Conservation (phyloP, 768 basidiomycete species). For the Lentinula boryana region DNA sequence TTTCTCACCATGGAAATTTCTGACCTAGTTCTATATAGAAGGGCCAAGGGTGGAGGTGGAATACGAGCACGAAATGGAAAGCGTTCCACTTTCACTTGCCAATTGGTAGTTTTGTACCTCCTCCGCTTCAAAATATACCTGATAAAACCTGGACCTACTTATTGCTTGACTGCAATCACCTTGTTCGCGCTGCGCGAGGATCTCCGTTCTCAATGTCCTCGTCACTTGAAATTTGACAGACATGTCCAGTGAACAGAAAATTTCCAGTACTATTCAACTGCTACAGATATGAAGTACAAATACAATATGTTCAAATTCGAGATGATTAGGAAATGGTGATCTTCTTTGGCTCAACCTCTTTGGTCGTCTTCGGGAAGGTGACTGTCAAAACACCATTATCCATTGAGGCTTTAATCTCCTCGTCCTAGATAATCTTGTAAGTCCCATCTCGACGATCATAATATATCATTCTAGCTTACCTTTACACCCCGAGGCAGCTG, state of each 20-base stretch:
- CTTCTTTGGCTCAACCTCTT: background rate
- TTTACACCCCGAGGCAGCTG: slow-evolving; percentile 49
- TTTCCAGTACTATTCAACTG: too few species aligned
- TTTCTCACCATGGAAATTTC: background rate
- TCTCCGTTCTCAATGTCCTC: too few species aligned
- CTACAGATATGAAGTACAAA: too few species aligned
- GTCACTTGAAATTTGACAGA: too few species aligned
- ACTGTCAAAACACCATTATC: background rate
- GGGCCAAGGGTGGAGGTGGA: slow-evolving; percentile 90
- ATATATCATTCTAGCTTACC: slow-evolving; percentile 25
- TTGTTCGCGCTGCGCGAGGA: too few species aligned
- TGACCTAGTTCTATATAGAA: slow-evolving; percentile 28
- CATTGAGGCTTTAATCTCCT: background rate
- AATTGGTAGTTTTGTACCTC: slow-evolving; percentile 33
- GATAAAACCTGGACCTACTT: background rate
- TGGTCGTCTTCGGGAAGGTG: background rate
- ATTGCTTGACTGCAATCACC: too few species aligned
- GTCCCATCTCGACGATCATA: background rate
- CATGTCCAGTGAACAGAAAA: too few species aligned
- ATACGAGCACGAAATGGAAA: slow-evolving; percentile 91
- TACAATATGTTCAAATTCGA: too few species aligned
- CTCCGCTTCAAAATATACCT: background rate
- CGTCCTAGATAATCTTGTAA: background rate
- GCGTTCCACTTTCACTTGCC: slow-evolving; percentile 47
- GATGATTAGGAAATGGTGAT: background rate